Evolutionary conservation across 2,329 filamentous ascomycete genomes (phyloP).

Genomic region (Phyllosticta citrichinensis): DNA sequence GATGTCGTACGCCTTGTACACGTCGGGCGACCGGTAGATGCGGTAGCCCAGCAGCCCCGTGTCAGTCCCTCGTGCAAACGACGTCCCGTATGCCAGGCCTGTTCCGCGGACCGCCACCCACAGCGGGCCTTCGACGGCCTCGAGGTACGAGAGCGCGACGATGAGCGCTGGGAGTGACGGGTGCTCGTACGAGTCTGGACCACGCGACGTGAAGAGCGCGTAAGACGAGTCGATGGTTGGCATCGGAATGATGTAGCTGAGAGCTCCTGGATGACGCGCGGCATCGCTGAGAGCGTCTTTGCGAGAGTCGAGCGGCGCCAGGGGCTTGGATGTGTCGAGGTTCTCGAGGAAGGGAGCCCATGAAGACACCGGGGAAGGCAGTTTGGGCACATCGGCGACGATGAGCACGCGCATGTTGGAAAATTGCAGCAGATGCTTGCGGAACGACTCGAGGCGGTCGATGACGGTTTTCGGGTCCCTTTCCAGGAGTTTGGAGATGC

Average conservation of each 20-base stretch:
- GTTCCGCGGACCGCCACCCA: conserved; percentile 91
- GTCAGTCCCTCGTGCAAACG: conserved; percentile 68
- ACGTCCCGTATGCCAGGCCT: conserved; percentile 82
- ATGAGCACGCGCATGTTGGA: conserved; percentile 80
- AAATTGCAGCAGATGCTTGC: conserved; percentile 66
- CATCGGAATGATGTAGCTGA: conserved; percentile 78
- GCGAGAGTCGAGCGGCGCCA: conserved; percentile 62
- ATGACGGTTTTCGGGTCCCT: conserved; percentile 68
- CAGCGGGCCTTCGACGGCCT: conserved; percentile 85
- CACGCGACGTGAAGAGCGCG: conserved; percentile 63
- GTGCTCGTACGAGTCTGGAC: conserved; percentile 65
- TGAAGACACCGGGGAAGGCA: conserved; percentile 63
- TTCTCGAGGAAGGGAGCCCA: conserved; percentile 58
- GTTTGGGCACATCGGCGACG: conserved; percentile 66
- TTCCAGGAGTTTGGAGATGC: conserved; percentile 70
- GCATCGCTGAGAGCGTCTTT: conserved; percentile 63
- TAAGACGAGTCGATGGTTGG: conserved; percentile 88
- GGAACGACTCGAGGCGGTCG: conserved; percentile 65
- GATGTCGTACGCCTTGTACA: conserved; percentile 73
- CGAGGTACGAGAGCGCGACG: conserved; percentile 83
- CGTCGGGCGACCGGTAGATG: conserved; percentile 84
- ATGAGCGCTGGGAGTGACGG: conserved; percentile 72
- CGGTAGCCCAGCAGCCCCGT: conserved; percentile 73
- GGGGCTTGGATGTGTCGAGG: conserved; percentile 42
- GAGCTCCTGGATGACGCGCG: conserved; percentile 63